These are phyloP conservation scores for Paramecium biaurelia DNA, from an alignment of 73 alveolate species.

Conservation along the genomic window DNA sequence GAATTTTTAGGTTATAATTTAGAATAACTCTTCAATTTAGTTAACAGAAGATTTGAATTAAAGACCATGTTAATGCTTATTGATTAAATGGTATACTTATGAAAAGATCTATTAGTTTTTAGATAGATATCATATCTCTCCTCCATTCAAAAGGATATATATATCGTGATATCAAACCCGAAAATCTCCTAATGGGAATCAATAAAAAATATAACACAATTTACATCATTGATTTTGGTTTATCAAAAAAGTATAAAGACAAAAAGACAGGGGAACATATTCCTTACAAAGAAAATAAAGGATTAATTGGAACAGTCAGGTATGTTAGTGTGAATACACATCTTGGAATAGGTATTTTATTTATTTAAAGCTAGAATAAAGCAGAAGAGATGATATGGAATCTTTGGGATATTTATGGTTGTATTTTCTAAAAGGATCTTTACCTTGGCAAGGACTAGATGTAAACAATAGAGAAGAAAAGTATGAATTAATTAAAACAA, in stretches of 20 bases:
- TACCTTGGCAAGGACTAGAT: conserved; percentile 90
- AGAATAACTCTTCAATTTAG: conserved; percentile 77
- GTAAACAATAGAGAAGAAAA: conserved; percentile 85
- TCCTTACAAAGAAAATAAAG: conserved; percentile 67
- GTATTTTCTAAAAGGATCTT: conserved; percentile 83
- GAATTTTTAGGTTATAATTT: conserved; percentile 86
- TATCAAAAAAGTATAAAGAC: conserved; percentile 76
- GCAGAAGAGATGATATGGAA: conserved; percentile 94
- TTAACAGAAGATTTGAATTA: conserved; percentile 74
- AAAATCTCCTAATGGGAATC: conserved; percentile 74
- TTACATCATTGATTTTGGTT: conserved; percentile 81
- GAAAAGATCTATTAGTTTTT: conserved; percentile 2
- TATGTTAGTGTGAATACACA: conserved; percentile 79
- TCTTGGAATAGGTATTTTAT: conserved; percentile 62
- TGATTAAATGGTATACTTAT: conserved; percentile 27
- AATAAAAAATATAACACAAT: conserved; percentile 69
- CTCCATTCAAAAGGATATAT: conserved; percentile 71
- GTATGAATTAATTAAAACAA: conserved; percentile 77
- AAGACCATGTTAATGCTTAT: conserved; percentile 85
- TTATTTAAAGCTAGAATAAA: conserved; percentile 36
- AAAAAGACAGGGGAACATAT: conserved; percentile 78
- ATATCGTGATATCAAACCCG: conserved; percentile 81
- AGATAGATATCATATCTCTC: conserved; percentile 43
- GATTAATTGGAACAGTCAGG: conserved; percentile 84
- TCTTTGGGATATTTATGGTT: conserved; percentile 81